A percentile compares a stretch with the other conserved stretches of the same genome.
These are phyloP conservation scores for Aspergillus sp. DNA, from an alignment of 2,329 filamentous ascomycete species.

Conservation along the genomic window DNA sequence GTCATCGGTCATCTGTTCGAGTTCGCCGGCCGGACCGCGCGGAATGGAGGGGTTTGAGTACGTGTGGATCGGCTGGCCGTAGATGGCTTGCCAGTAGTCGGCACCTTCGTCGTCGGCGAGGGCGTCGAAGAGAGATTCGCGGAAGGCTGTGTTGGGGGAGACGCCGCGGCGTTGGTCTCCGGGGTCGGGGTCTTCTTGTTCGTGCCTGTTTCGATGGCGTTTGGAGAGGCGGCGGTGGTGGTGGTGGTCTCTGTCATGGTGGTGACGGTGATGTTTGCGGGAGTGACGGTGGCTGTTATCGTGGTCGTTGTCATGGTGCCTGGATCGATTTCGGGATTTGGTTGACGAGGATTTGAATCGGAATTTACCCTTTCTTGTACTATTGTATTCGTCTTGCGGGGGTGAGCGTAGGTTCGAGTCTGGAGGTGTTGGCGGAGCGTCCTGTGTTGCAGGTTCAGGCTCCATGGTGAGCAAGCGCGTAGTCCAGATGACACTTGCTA, in stretches of 20 bases:
- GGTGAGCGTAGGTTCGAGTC: neutral
- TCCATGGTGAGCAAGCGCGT: neutral
- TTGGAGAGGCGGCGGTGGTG: slow-evolving; percentile 8
- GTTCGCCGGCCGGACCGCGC: slow-evolving; percentile 45
- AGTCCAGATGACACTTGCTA: too few species aligned
- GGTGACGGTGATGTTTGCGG: slow-evolving; percentile 3
- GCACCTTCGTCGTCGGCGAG: slow-evolving; percentile 96
- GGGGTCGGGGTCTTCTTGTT: slow-evolving; percentile 1
- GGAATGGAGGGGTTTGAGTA: slow-evolving; percentile 51
- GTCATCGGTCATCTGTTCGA: slow-evolving; percentile 86
- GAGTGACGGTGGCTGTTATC: neutral
- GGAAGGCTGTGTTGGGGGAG: slow-evolving; percentile 69
- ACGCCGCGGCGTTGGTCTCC: slow-evolving; percentile 26
- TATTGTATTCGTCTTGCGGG: slow-evolving; percentile 8
- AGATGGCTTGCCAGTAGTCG: slow-evolving; percentile 91
- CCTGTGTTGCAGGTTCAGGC: neutral
- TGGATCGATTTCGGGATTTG: slow-evolving; percentile 8
- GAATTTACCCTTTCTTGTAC: slow-evolving; percentile 18
- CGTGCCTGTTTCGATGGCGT: slow-evolving; percentile 6
- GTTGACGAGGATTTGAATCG: slow-evolving; percentile 26
- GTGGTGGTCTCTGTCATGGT: slow-evolving; percentile 1
- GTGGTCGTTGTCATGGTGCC: slow-evolving; percentile 4
- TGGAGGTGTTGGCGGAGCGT: neutral
- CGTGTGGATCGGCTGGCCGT: slow-evolving; percentile 84
- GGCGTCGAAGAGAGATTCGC: slow-evolving; percentile 90